phyloP scores from a whole-genome alignment of 305 asterid genomes.

The Fraxinus ornus region DNA sequence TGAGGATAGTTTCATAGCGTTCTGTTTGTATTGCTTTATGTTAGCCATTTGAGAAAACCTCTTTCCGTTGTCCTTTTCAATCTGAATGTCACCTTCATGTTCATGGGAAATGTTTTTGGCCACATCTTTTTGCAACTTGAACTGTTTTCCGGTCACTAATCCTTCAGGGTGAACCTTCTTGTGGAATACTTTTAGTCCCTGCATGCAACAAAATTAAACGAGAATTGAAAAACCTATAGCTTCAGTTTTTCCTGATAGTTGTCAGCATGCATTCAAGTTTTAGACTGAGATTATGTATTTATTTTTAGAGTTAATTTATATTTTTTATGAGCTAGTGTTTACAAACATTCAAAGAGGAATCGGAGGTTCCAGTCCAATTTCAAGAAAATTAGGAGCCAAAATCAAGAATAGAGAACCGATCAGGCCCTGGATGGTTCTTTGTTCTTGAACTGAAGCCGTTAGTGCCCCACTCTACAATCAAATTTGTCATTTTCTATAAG shows the following conservation, averaged over 20 bases:
- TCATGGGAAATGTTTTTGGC: background rate
- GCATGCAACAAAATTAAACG: slow-evolving; percentile 12
- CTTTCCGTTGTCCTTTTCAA: background rate
- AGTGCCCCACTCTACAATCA: background rate
- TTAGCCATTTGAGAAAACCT: background rate
- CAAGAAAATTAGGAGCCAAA: background rate
- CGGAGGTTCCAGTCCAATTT: background rate
- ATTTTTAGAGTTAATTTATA: background rate
- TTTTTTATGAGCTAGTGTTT: background rate
- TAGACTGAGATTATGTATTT: background rate
- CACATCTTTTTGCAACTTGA: slow-evolving; percentile 9
- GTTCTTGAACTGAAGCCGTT: background rate
- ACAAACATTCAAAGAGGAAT: too few relatives aligned
- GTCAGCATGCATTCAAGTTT: background rate
- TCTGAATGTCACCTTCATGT: background rate
- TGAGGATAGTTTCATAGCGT: background rate
- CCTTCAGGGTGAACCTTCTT: slow-evolving; percentile 35
- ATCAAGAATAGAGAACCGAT: background rate
- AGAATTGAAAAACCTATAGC: background rate
- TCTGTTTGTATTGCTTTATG: slow-evolving; percentile 19
- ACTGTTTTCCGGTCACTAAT: slow-evolving; percentile 19
- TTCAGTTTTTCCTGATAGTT: background rate
- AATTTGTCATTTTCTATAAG: background rate
- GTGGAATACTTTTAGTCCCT: slow-evolving; percentile 31
- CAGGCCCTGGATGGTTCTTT: background rate